Conservation (phyloP, 257 asterid species). For the Fraxinus cuspidata region DNA sequence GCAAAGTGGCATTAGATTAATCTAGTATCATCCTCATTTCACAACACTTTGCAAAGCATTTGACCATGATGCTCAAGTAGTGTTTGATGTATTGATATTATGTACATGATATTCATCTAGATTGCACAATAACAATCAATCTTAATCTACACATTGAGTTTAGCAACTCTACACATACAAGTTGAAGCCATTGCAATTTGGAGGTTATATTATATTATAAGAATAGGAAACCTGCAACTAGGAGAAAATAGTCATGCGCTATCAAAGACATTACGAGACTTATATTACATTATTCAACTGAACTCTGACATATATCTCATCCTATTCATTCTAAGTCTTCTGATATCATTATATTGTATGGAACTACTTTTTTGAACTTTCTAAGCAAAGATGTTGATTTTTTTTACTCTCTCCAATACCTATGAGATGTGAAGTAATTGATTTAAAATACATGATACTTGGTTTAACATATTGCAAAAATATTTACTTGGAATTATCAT, state of each 20-base stretch:
- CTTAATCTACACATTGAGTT: not conserved
- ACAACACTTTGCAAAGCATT: slow-evolving; percentile 47
- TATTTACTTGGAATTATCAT: not conserved
- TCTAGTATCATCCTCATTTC: too few relatives aligned
- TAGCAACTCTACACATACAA: not conserved
- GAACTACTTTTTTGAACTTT: not conserved
- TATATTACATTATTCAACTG: too few relatives aligned
- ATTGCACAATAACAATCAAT: not conserved
- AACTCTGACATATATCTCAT: too few relatives aligned
- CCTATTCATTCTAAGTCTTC: too few relatives aligned
- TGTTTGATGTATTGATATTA: slow-evolving; percentile 42
- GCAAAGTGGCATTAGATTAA: too few relatives aligned
- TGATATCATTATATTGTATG: not conserved
- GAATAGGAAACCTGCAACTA: not conserved
- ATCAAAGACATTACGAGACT: not conserved
- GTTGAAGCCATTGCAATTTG: not conserved
- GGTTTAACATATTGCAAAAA: not conserved
- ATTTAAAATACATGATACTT: not conserved
- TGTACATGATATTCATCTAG: not conserved
- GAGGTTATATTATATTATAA: not conserved
- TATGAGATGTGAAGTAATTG: too few relatives aligned
- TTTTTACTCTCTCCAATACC: not conserved
- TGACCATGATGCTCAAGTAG: slow-evolving; percentile 53
- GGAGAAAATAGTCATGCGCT: not conserved
- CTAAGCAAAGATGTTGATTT: not conserved